Base-by-base conservation (phyloP, 225 moss, liverwort and hornwort species). In the Marchantia polymorpha region DNA sequence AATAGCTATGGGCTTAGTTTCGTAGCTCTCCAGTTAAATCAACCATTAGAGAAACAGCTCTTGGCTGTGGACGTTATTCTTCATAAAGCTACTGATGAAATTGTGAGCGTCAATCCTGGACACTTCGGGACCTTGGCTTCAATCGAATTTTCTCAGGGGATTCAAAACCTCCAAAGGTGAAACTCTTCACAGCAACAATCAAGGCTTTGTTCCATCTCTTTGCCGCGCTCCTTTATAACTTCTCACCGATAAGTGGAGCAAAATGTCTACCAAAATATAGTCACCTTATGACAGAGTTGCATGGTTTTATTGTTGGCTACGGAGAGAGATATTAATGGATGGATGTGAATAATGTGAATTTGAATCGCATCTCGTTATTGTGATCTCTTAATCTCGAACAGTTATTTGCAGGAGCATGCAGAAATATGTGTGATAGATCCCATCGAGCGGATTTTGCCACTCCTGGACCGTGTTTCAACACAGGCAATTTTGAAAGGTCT, bases 31-130 rank as follows among this genome's bases (percentile, higher is more conserved):
- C 89, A 87, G 53, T 84, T 90, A 69, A 90, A 91, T 63, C 87
- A 51, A 70, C 84, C 88, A 12, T 31, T 95, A 64, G 91, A 86
- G 58, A 69, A 83, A 9, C 93, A 95, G 85, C 82, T 99, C 52
- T 68, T 76, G 67, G 82, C 72, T 74, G 85, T 91, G 81, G 92
- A 93, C 87, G 80, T 99, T 10, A 77, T 99, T 61, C 81, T 93
- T 61, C 94, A 94, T 74, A 99, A 99, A 86, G 92, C 93, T 53
- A 93, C 95, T 8, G 99, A 99, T 82, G 92, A 92, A 82, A 93
- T 87, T 25, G 84, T 88, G 16, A 91, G 86, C 73, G 81, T 88
- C 66, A 76, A 84, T 55, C 56, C 78, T 78, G 85, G 84, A 72
- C 81, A 78, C 60, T 74, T 82, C 54, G 87, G 54, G 51, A 78